Evolutionary conservation across 345 rosid genomes (phyloP).

Genomic region (Gynandropsis gynandra): DNA sequence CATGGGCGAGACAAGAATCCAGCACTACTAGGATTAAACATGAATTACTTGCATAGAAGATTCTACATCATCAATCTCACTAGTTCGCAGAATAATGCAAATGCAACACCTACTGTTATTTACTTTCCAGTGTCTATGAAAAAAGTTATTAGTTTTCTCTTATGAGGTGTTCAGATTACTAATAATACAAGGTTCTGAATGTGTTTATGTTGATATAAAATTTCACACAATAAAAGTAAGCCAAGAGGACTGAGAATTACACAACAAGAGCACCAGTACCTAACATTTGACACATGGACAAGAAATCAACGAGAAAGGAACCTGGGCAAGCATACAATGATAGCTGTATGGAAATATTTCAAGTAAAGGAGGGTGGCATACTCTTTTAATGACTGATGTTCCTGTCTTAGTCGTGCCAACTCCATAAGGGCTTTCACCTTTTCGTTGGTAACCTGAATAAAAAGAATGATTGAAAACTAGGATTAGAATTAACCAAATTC

Average conservation of each 20-base stretch:
- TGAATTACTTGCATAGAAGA: too few species aligned
- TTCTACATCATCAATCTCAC: too few species aligned
- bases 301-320: constrained; percentile 1
- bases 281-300: constrained; percentile 7
- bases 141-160: too few species aligned
- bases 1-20: too few species aligned
- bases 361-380: constrained; percentile 23
- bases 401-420: constrained; percentile 73
- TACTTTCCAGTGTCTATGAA: too few species aligned
- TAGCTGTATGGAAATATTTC: neutral
- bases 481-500: neutral
- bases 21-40: too few species aligned
- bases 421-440: constrained; percentile 95
- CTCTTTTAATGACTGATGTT: constrained; percentile 60
- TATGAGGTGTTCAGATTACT: too few species aligned
- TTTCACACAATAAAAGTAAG: constrained; percentile 1
- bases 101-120: too few species aligned
- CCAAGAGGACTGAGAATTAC: neutral
- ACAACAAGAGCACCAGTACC: neutral
- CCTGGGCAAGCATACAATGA: constrained; percentile 2
- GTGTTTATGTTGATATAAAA: neutral
- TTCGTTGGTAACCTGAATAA: constrained; percentile 77
- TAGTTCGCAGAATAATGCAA: too few species aligned
- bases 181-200: neutral
- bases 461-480: constrained; percentile 13